These are phyloP conservation scores for Fusarium vanettenii DNA, from an alignment of 2,329 filamentous ascomycete genomes.

Conservation along the genomic window DNA sequence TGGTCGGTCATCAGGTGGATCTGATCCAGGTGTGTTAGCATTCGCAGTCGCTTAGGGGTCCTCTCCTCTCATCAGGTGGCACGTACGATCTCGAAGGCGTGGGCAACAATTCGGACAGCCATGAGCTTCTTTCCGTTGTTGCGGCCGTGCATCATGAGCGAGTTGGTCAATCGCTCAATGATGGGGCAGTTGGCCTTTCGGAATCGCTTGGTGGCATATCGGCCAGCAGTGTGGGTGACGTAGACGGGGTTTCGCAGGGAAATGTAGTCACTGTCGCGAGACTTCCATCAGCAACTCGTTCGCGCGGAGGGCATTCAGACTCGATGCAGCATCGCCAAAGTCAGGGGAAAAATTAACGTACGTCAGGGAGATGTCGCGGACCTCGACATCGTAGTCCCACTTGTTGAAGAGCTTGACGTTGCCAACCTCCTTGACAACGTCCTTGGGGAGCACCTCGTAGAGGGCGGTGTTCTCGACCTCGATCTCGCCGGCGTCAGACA, in stretches of 20 bases:
- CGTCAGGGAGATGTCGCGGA: constrained; percentile 99
- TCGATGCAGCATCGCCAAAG: constrained; percentile 12
- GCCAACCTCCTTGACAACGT: constrained; percentile 89
- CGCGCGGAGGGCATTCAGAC: constrained; percentile 19
- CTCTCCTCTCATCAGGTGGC: constrained; percentile 13
- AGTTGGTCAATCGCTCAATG: constrained; percentile 99
- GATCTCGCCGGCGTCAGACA: constrained; percentile 96
- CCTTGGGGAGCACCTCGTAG: constrained; percentile 90
- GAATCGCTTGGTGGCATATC: constrained; percentile 99
- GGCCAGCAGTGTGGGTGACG: constrained; percentile 97
- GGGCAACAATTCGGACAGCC: constrained; percentile 98
- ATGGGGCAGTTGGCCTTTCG: constrained; percentile 99
- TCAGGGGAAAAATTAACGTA: constrained; percentile 61
- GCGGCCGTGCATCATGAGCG: constrained; percentile 99
- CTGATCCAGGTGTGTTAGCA: constrained; percentile 61
- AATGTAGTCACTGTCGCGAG: constrained; percentile 88
- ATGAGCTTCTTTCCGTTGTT: constrained; percentile 99
- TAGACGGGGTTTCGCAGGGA: constrained; percentile 99
- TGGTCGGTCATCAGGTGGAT: constrained; percentile 99
- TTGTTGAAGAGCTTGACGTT: constrained; percentile 98
- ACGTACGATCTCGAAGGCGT: constrained; percentile 99
- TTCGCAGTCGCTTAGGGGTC: constrained; percentile 8
- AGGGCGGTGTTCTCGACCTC: constrained; percentile 84
- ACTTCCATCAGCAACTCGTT: constrained; percentile 49
- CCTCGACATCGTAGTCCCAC: constrained; percentile 98